Conservation (phyloP, 306 rosid species). For the Biancaea sappan region DNA sequence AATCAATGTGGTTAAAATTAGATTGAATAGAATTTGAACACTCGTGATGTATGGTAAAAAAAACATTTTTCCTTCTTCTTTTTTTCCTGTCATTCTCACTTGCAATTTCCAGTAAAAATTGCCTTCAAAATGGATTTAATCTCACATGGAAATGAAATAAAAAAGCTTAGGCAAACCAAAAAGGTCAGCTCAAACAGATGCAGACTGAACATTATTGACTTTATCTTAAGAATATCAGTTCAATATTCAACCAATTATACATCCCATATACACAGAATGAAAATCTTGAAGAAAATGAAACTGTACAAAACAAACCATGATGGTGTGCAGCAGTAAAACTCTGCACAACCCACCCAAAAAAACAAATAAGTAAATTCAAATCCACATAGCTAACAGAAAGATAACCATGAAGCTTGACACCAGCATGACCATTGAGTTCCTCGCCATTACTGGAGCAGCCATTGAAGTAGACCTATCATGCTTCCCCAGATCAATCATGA, state of each 20-base stretch:
- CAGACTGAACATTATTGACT: background rate
- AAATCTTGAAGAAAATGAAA: conserved; percentile 21
- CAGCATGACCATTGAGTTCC: conserved; percentile 33
- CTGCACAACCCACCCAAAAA: background rate
- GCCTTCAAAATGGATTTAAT: background rate
- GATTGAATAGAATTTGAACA: too few species aligned
- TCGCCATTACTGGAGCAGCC: conserved; percentile 37
- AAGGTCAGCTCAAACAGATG: background rate
- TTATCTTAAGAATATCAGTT: conserved; percentile 19
- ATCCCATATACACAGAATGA: conserved; percentile 1
- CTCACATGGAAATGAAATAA: background rate
- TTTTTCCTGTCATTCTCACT: too few species aligned
- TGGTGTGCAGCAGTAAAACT: background rate
- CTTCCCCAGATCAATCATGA: conserved; percentile 77
- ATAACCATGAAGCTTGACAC: conserved; percentile 43
- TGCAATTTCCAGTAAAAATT: background rate
- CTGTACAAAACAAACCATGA: conserved; percentile 7
- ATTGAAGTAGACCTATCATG: conserved; percentile 52
- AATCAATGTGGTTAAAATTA: too few species aligned
- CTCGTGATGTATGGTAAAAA: too few species aligned
- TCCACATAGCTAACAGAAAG: conserved; percentile 5
- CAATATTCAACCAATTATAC: conserved; percentile 24
- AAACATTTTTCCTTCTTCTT: too few species aligned
- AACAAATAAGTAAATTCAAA: conserved; percentile 3
- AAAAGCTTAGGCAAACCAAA: background rate